Evolutionary conservation across 1,139 yeast genomes (phyloP).

Genomic region (Hyphopichia pseudoburtonii): DNA sequence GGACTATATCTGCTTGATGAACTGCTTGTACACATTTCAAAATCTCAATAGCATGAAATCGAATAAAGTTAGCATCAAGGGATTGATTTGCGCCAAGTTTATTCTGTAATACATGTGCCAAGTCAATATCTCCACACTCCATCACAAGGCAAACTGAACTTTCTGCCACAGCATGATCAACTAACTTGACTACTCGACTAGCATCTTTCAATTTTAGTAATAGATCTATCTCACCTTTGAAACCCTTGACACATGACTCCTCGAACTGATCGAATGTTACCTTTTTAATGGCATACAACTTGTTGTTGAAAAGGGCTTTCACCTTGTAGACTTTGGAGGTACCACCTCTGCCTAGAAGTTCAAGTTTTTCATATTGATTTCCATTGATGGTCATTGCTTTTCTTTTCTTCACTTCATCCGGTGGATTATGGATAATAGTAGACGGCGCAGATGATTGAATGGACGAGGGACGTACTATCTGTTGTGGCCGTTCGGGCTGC

Average conservation of each 20-base stretch:
- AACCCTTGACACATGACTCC: conserved; percentile 67
- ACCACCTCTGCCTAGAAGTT: conserved; percentile 88
- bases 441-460: too few relatives aligned
- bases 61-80: conserved; percentile 74
- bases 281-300: conserved; percentile 75
- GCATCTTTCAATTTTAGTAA: conserved; percentile 59
- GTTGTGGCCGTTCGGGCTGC: too few relatives aligned
- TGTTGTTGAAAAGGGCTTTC: conserved; percentile 50
- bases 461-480: too few relatives aligned
- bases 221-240: conserved; percentile 87
- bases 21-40: conserved; percentile 84
- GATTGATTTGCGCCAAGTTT: conserved; percentile 45
- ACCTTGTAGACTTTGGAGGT: conserved; percentile 90
- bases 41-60: conserved; percentile 80
- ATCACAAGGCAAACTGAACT: conserved; percentile 72
- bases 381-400: conserved; percentile 50
- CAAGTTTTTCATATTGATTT: conserved; percentile 69
- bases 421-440: conserved; percentile 1
- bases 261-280: conserved; percentile 84
- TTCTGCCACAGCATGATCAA: conserved; percentile 70
- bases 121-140: conserved; percentile 95
- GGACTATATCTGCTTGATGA: conserved; percentile 86
- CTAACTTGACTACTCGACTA: conserved; percentile 73
- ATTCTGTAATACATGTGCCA: conserved; percentile 76
- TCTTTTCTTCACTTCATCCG: conserved; percentile 20